Base-by-base conservation (phyloP, 176 grass and related monocot species). In the Triticum urartu region DNA sequence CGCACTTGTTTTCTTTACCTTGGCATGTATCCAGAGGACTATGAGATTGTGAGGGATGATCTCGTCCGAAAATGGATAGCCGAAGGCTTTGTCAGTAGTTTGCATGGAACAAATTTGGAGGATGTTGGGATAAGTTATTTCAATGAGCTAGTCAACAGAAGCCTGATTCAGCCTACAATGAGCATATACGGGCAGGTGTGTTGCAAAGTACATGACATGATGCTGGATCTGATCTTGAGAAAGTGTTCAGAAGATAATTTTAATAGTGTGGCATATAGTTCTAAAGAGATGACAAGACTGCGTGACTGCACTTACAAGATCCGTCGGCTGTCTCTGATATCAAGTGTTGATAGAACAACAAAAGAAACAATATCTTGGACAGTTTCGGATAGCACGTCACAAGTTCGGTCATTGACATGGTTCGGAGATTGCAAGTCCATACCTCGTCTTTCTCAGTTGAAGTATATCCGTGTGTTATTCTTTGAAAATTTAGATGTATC, bases 131-230 rank as follows among this genome's bases (percentile, higher is more conserved):
- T 59, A 59, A 59, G 54, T 21, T 59, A 59, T 59, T 59, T 59
- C 54, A 59, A 59, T 0, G 54, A 59, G 54, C 54, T 59, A 21
- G 18, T 59, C 54, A 59, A 59, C 21, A 59, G 54, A 59, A 59
- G 54, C 2, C 7, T 59, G 18, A 59, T 59, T 59, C 54, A 59
- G 54, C 17, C 18, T 21, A 2, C 0, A 59, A 8, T 0, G 0
- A 6, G 0, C 18, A 7, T 0, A 7, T 7, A 0, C 0, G 52
- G 17, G 15, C 0, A 0, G 0, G 52, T 59, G 0, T 21, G 1
- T 9, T 59, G 0, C 18, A 59, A 21, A 59, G 54, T 59, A 59
- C 54, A 59, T 0, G 18, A 59, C 21, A 59, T 59, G 54, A 21
- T 59, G 18, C 54, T 59, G 18, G 54, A 59, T 59, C 21, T 59